Conservation (phyloP, 2,329 filamentous ascomycete genomes). For the Falciphora oryzae region DNA sequence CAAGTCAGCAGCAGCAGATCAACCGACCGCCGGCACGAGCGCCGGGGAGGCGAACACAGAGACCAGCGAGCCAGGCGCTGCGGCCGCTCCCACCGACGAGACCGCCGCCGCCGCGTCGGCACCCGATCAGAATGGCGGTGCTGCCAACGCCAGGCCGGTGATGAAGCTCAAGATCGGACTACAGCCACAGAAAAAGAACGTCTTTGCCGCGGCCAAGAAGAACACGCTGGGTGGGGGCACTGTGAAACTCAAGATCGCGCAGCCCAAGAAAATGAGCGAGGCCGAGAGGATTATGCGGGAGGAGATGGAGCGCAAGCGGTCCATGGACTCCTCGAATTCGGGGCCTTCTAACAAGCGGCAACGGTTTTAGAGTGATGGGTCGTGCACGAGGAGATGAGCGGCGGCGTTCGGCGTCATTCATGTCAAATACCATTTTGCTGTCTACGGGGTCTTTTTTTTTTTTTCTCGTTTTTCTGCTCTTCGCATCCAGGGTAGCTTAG, state of each 20-base stretch:
- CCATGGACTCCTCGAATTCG: conserved; percentile 38
- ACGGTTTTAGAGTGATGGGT: conserved; percentile 26
- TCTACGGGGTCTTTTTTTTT: background rate
- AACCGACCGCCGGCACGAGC: background rate
- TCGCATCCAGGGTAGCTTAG: background rate
- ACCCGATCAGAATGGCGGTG: conserved; percentile 11
- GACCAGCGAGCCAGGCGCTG: background rate
- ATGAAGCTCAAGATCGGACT: conserved; percentile 62
- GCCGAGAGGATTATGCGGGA: conserved; percentile 86
- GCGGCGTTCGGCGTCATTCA: background rate
- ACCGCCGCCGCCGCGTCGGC: background rate
- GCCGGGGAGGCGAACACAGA: background rate
- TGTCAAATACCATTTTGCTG: background rate
- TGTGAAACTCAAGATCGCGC: conserved; percentile 58
- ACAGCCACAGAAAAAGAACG: conserved; percentile 66
- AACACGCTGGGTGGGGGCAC: conserved; percentile 59
- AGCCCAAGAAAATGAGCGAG: conserved; percentile 80
- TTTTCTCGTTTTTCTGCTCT: background rate
- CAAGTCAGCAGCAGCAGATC: conserved; percentile 16
- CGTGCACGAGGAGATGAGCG: background rate
- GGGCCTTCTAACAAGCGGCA: conserved; percentile 48
- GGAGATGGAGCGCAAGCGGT: conserved; percentile 66
- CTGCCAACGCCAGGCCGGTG: conserved; percentile 28
- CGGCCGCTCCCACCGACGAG: background rate
- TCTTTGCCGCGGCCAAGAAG: conserved; percentile 63